Evolutionary conservation across 345 rosid species (phyloP), one percentile per base, ranked within the genome.

Genomic region (Geranium brycei): DNA sequence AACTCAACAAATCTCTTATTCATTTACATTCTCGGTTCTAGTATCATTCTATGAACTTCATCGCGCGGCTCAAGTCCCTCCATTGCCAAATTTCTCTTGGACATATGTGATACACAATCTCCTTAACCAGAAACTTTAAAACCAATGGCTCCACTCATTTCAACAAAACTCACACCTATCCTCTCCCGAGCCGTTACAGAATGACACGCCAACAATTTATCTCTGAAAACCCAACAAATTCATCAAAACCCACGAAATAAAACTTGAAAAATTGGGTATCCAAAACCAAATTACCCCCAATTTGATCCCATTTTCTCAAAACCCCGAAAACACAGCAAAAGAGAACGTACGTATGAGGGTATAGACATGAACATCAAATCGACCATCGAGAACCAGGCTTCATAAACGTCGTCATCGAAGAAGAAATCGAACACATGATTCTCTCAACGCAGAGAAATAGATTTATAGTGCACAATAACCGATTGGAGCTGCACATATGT

Each of bases 61-160:
- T 23, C 2, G 28, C 2, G 28, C 28, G 28, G 28, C 2, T 23
- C 2, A 2, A 23, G 28, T 23, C 28, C 28, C 28, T 23, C 28
- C 28, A 23, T 23, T 23, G 28, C 28, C 1, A 23, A 23, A 23
- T 0, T 23, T 23, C 2, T 23, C 28, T 23, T 23, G 28, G 28
- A 23, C 28, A 23, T 23, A 23, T 23, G 28, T 23, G 28, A 23
- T 23, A 23, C 28, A 23, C 28, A 23, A 23, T 2, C 1, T 23
- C n/a, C 2, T 71, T 47, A 78, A 95, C 97, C 99, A 63, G 99
- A 77, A 68, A 95, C 79, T 87, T 91, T 96, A 69, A 65, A 91
- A 55, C 91, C 97, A 30, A 81, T 84, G 60, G 88, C 91, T 17
- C 96, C 96, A 57, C 69, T 70, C 61, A 93, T 85, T 62, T 69